Percentiles rank a stretch among this genome's conserved stretches.
These are phyloP conservation scores for Lepidium didymum DNA, from an alignment of 345 rosid species.

Conservation along the genomic window DNA sequence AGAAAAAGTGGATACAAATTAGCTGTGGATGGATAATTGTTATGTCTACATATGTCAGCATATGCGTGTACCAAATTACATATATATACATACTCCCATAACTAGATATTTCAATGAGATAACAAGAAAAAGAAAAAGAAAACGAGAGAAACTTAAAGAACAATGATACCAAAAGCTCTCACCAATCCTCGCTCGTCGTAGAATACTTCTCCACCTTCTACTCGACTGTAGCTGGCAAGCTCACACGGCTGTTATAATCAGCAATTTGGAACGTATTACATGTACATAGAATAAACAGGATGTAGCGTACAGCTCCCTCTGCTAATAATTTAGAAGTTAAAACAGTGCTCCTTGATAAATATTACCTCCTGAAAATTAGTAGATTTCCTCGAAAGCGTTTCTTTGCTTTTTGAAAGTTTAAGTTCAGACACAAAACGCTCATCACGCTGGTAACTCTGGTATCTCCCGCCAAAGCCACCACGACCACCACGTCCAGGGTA, in stretches of 20 bases:
- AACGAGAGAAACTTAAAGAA: background rate
- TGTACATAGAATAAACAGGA: background rate
- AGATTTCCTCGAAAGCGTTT: conserved; percentile 73
- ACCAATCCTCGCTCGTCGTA: conserved; percentile 80
- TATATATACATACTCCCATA: background rate
- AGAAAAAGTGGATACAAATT: conserved; percentile 10
- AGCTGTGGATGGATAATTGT: conserved; percentile 1
- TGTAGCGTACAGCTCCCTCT: background rate
- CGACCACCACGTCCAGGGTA: conserved; percentile 80
- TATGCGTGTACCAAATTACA: background rate
- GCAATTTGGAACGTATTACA: background rate
- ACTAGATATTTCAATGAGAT: background rate
- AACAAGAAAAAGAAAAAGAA: background rate
- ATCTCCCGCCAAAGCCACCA: conserved; percentile 44
- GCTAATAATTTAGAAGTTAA: background rate
- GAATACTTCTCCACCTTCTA: conserved; percentile 76
- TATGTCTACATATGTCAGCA: background rate
- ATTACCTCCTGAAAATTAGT: conserved; percentile 85
- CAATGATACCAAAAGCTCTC: conserved; percentile 27
- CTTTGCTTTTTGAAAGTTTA: conserved; percentile 77
- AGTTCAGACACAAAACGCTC: conserved; percentile 91
- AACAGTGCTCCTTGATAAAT: background rate
- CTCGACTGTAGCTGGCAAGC: conserved; percentile 83
- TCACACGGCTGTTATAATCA: conserved; percentile 67
- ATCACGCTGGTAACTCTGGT: conserved; percentile 66